phyloP scores from a whole-genome alignment of 1,284 basidiomycete species.

The Apiotrichum akiyoshidainum region DNA sequence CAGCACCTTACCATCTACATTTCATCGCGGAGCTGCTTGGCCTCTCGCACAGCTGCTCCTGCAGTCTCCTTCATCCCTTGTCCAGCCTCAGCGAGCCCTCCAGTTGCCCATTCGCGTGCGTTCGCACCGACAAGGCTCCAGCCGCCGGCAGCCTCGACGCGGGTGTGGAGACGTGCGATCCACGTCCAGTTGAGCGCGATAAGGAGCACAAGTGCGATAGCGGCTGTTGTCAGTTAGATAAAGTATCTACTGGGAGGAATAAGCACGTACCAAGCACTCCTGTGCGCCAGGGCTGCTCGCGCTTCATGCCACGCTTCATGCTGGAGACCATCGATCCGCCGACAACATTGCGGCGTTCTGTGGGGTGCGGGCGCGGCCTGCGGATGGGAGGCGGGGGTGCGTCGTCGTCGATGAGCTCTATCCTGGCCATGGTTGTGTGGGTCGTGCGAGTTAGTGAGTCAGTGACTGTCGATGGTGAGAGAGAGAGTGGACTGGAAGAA shows the following conservation, averaged over 20 bases:
- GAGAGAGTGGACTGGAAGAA: too few relatives aligned
- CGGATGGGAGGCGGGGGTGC: neutral
- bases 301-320: constrained; percentile 31
- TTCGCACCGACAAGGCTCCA: constrained; percentile 2
- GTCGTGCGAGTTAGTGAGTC: too few relatives aligned
- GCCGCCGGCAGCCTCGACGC: constrained; percentile 12
- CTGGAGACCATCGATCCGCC: constrained; percentile 33
- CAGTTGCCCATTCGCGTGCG: neutral
- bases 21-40: neutral
- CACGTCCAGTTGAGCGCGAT: constrained; percentile 23
- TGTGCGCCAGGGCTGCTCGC: neutral
- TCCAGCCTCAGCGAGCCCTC: too few relatives aligned
- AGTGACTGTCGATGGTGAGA: too few relatives aligned
- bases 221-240: constrained; percentile 15
- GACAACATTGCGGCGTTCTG: constrained; percentile 16
- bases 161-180: constrained; percentile 16
- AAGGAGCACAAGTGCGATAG: constrained; percentile 23
- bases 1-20: too few relatives aligned
- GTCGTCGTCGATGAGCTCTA: constrained; percentile 6
- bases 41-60: neutral
- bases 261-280: constrained; percentile 13
- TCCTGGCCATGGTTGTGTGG: neutral
- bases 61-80: too few relatives aligned
- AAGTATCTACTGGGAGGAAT: neutral
- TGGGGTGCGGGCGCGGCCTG: constrained; percentile 1